phyloP scores from a whole-genome alignment of 345 rosid genomes.

The Dipteronia sinensis region DNA sequence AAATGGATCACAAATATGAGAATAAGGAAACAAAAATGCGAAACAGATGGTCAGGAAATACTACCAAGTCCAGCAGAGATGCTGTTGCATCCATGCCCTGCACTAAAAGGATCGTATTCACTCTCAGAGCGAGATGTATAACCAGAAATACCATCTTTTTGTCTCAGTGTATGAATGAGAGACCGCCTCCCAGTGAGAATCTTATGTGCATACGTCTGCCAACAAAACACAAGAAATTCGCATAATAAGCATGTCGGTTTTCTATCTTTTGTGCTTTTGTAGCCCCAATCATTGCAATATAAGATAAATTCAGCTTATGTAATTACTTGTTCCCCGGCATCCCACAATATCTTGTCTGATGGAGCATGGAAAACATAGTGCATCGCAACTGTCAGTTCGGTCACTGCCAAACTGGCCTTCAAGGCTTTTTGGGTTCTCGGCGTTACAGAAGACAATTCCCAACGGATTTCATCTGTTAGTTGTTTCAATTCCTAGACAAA shows the following conservation, averaged over 20 bases:
- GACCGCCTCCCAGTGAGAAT: constrained; percentile 82
- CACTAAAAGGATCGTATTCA: constrained; percentile 87
- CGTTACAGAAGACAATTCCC: constrained; percentile 52
- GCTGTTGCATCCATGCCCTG: constrained; percentile 91
- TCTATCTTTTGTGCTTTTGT: background rate
- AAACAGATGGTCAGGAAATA: constrained; percentile 17
- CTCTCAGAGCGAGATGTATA: constrained; percentile 68
- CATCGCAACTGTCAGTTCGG: constrained; percentile 81
- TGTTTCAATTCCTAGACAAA: constrained; percentile 70
- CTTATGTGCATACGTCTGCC: constrained; percentile 88
- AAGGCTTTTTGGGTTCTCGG: constrained; percentile 50
- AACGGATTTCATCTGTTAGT: constrained; percentile 70
- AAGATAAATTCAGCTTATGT: constrained; percentile 3
- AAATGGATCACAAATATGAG: background rate
- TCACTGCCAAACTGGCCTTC: constrained; percentile 70
- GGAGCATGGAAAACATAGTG: constrained; percentile 91
- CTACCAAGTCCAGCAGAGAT: constrained; percentile 94
- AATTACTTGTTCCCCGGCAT: constrained; percentile 80
- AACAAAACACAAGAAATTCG: constrained; percentile 17
- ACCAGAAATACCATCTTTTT: constrained; percentile 65
- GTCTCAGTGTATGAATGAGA: constrained; percentile 56
- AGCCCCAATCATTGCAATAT: background rate
- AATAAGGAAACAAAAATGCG: background rate
- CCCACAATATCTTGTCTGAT: constrained; percentile 87
- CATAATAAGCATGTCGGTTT: background rate